Evolutionary conservation across 2,329 filamentous ascomycete genomes (phyloP).

Genomic region (Aspergillus vadensis): DNA sequence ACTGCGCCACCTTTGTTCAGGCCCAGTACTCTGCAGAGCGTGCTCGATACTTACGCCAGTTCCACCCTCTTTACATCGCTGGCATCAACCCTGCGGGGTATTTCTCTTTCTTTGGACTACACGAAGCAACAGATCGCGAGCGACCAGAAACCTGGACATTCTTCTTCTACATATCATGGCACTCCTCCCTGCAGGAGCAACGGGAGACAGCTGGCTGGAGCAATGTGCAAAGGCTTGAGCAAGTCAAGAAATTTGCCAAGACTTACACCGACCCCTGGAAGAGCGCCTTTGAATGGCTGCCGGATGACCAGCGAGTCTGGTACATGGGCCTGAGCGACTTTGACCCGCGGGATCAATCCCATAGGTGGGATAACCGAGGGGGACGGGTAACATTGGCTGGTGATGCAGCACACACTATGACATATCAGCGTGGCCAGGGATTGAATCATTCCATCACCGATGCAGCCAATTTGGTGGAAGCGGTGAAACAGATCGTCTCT

Average conservation of each 20-base stretch:
- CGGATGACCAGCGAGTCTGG: conserved; percentile 23
- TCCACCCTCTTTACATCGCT: conserved; percentile 49
- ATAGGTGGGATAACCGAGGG: conserved; percentile 24
- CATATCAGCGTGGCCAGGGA: conserved; percentile 61
- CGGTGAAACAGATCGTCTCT: conserved; percentile 15
- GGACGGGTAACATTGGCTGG: conserved; percentile 54
- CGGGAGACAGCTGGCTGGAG: conserved; percentile 17
- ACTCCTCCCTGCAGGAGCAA: conserved; percentile 44
- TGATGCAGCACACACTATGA: conserved; percentile 63
- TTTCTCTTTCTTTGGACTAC: conserved; percentile 50
- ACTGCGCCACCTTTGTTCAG: conserved; percentile 51
- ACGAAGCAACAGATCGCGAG: conserved; percentile 27
- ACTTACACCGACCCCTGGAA: conserved; percentile 50
- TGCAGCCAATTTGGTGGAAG: conserved; percentile 22
- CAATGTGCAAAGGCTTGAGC: conserved; percentile 22
- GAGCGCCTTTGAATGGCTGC: conserved; percentile 30
- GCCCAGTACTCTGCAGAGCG: conserved; percentile 44
- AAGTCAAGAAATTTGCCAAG: conserved; percentile 44
- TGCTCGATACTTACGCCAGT: conserved; percentile 47
- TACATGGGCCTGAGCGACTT: conserved; percentile 21
- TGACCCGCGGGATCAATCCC: conserved; percentile 14
- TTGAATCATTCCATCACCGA: conserved; percentile 55
- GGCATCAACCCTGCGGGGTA: conserved; percentile 48
- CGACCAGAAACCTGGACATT: conserved; percentile 35
- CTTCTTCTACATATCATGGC: conserved; percentile 53